Percentiles rank a stretch among this genome's conserved stretches.
phyloP scores from a whole-genome alignment of 2,329 filamentous ascomycete species.

The Penicillium digitatum region DNA sequence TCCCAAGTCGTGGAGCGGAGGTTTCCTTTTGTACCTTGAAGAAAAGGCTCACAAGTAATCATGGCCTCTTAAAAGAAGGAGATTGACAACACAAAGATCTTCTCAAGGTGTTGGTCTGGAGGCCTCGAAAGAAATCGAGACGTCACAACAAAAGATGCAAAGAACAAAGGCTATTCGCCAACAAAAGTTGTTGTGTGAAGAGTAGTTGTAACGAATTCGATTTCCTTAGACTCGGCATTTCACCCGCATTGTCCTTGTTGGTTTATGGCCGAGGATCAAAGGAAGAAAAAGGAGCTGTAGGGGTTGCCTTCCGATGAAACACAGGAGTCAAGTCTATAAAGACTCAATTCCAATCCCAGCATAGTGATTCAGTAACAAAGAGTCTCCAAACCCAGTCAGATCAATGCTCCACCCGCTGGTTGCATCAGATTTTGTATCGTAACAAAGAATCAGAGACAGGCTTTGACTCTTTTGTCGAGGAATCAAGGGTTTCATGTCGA shows the following conservation, averaged over 20 bases:
- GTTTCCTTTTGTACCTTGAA: not conserved
- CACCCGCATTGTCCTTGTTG: not conserved
- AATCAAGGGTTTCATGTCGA: not conserved
- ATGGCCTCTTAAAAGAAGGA: not conserved
- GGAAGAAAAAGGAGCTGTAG: not conserved
- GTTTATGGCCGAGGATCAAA: not conserved
- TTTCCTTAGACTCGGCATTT: not conserved
- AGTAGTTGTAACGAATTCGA: not conserved
- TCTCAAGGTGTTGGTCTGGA: not conserved
- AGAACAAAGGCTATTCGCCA: not conserved
- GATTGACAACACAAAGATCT: not conserved
- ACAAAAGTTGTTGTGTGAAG: not conserved
- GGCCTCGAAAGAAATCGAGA: not conserved
- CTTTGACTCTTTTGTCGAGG: not conserved
- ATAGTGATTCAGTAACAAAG: not conserved
- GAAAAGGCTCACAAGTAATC: too few relatives aligned
- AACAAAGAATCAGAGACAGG: not conserved
- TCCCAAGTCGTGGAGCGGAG: not conserved
- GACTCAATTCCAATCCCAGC: not conserved
- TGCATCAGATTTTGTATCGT: not conserved
- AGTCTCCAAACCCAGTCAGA: not conserved
- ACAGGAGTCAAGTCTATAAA: not conserved
- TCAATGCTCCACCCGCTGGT: not conserved
- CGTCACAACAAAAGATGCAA: not conserved
- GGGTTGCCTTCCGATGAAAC: not conserved